A percentile compares a stretch with the other conserved stretches of the same genome.
phyloP scores from a whole-genome alignment of 192 early-diverging fungal genomes.

The Mortierella antarctica region DNA sequence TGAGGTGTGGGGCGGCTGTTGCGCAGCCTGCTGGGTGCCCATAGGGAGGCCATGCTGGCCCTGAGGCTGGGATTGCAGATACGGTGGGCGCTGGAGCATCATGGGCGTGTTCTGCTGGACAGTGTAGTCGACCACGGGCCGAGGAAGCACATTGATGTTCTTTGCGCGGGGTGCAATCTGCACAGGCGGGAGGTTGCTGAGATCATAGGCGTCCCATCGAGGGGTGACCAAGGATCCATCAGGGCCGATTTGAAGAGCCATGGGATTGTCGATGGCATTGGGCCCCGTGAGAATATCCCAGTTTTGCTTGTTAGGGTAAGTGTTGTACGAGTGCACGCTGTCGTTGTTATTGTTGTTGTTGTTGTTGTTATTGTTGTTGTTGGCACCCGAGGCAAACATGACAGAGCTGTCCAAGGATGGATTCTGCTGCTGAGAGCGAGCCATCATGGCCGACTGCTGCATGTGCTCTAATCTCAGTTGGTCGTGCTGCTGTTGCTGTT shows the following conservation, averaged over 20 bases:
- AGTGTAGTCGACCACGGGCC: slow-evolving; percentile 26
- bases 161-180: slow-evolving; percentile 45
- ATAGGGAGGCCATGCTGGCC: neutral
- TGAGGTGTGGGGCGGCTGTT: neutral
- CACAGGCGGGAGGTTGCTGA: slow-evolving; percentile 43
- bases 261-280: slow-evolving; percentile 40
- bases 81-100: slow-evolving; percentile 5
- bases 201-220: slow-evolving; percentile 38
- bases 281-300: slow-evolving; percentile 51
- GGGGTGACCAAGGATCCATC: slow-evolving; percentile 28
- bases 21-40: slow-evolving; percentile 6
- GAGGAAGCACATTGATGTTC: slow-evolving; percentile 34
- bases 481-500: slow-evolving; percentile 8
- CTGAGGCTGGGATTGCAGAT: slow-evolving; percentile 13
- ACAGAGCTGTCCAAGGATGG: slow-evolving; percentile 7
- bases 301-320: slow-evolving; percentile 27
- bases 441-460: neutral
- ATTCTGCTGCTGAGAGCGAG: neutral
- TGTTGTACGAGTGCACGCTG: slow-evolving; percentile 5
- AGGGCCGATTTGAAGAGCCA: slow-evolving; percentile 37
- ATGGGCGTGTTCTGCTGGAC: slow-evolving; percentile 25
- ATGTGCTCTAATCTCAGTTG: slow-evolving; percentile 8
- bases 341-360: slow-evolving; percentile 20
- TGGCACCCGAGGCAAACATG: slow-evolving; percentile 1
- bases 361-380: slow-evolving; percentile 18